phyloP scores from a whole-genome alignment of 2,329 filamentous ascomycete genomes.

The Kalmusia sp. region DNA sequence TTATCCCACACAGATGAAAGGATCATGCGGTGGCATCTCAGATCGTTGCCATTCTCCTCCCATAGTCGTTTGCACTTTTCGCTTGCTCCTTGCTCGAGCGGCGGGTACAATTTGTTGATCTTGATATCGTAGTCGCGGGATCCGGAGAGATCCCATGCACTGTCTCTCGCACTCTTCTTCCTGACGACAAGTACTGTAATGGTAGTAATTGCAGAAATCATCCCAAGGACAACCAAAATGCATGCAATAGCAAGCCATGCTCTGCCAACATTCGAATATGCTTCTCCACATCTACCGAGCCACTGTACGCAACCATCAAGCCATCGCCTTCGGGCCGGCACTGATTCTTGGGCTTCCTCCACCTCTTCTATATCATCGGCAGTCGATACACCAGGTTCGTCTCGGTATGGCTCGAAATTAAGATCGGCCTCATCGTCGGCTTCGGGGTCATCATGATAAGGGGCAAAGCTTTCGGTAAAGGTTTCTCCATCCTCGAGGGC shows the following conservation, averaged over 20 bases:
- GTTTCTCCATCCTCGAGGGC: conserved; percentile 8
- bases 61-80: conserved; percentile 9
- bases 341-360: too few species aligned
- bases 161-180: not conserved
- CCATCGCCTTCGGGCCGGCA: too few species aligned
- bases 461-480: not conserved
- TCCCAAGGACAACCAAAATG: too few species aligned
- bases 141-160: conserved; percentile 7
- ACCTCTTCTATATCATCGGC: too few species aligned
- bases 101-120: conserved; percentile 13
- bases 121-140: conserved; percentile 12
- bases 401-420: too few species aligned
- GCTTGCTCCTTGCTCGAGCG: conserved; percentile 9
- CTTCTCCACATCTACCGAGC: too few species aligned
- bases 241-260: too few species aligned
- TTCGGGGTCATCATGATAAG: conserved; percentile 14
- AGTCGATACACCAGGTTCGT: not conserved
- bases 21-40: conserved; percentile 14
- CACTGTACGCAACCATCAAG: too few species aligned
- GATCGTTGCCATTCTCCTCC: conserved; percentile 7
- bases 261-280: too few species aligned
- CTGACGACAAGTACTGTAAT: conserved; percentile 1
- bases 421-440: too few species aligned
- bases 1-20: conserved; percentile 15
- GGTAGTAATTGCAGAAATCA: not conserved